These are phyloP conservation scores for Escallonia herrerae DNA, from an alignment of 129 eudicot species.

Conservation along the genomic window DNA sequence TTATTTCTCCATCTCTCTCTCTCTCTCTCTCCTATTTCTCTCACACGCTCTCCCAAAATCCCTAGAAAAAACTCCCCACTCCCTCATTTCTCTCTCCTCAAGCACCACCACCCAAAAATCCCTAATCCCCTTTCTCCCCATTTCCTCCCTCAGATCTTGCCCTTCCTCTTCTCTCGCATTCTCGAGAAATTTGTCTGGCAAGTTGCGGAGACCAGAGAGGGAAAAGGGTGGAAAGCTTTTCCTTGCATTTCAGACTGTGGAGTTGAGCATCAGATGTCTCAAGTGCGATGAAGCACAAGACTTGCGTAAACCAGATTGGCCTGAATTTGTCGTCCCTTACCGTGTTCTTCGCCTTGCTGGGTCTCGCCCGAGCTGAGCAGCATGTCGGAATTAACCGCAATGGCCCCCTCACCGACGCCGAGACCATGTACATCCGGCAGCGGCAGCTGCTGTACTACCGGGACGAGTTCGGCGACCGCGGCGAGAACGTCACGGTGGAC, in stretches of 20 bases:
- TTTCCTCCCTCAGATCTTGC: background rate
- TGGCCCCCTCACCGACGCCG: constrained; percentile 52
- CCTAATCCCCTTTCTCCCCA: constrained; percentile 15
- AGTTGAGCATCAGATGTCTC: constrained; percentile 39
- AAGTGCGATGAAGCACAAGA: constrained; percentile 53
- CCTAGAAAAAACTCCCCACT: constrained; percentile 42
- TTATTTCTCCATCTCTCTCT: too few relatives aligned
- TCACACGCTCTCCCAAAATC: constrained; percentile 41
- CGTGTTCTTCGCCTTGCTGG: background rate
- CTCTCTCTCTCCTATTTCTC: background rate
- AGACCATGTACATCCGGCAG: constrained; percentile 40
- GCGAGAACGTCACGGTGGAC: constrained; percentile 65
- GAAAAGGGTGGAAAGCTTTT: background rate
- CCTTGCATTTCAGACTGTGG: too few relatives aligned
- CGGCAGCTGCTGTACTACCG: constrained; percentile 67
- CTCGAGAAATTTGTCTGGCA: background rate
- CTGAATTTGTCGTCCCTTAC: background rate
- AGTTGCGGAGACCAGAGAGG: background rate
- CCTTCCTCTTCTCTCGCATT: background rate
- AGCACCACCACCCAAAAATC: constrained; percentile 19
- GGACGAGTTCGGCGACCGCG: constrained; percentile 79
- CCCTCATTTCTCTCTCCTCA: constrained; percentile 14
- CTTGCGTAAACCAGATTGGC: constrained; percentile 5
- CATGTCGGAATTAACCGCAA: constrained; percentile 1
- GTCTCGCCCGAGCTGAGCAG: background rate